Evolutionary conservation across 257 asterid genomes (phyloP), one percentile per base, ranked within the genome.

Genomic region (Solanum bulbocastanum): DNA sequence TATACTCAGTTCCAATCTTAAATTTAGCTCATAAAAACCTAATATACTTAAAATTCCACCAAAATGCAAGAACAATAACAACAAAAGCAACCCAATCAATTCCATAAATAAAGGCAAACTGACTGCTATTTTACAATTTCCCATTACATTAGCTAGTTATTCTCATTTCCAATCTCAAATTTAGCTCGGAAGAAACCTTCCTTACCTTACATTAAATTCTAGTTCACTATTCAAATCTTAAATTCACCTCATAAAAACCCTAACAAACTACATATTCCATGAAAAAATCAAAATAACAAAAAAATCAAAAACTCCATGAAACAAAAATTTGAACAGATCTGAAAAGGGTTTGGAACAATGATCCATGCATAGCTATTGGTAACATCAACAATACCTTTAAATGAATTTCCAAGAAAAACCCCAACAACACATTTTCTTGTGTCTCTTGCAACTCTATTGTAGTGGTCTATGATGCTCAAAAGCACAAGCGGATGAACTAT

Each of bases 401-500:
- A 92, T 46, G 98, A 95, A 84, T 92, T 91, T 4, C 99, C 98
- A 32, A 95, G 98, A 40, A 94, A 92, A 91, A 97, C 96, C 35
- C 98, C 97, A 32, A 97, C 94, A 69, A 97, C 98, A 84, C 98
- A 96, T 90, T 95, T 94, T 92, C 92, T 93, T 40, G 98, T 92
- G 86, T 96, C 98, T 33, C 98, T 96, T 68, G 99, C 98, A 88
- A 95, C 99, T 52, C 99, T 91, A 40, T 97, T 97, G 93, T 93
- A 95, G 91, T 97, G 98, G 91, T 95, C 99, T 87, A 95, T 98
- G 90, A 94, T 93, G 93, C 98, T 97, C 40, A 97, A 92, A 72
- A 97, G 90, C 88, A 97, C 99, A 76, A 97, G 93, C 49, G 99
- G 98, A 85, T 95, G 99, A 33, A 97, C 99, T 46, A 95, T 95